Conservation (phyloP, 2,329 filamentous ascomycete species). For the Teratosphaeria pseudoeucalypti region DNA sequence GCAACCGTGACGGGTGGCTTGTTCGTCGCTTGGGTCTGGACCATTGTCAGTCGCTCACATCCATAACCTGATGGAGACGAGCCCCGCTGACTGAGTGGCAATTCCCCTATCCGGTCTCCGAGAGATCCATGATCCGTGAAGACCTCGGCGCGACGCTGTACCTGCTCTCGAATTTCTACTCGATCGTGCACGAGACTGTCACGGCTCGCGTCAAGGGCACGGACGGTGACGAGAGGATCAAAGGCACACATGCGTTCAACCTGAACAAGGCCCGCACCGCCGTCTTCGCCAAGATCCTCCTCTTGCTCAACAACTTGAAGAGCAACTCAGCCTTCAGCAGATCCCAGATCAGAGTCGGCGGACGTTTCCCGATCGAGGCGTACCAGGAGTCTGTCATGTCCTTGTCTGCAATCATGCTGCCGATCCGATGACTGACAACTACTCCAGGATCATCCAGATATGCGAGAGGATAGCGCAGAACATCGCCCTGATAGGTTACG, state of each 20-base stretch:
- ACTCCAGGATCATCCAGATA: slow-evolving; percentile 44
- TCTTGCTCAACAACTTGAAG: slow-evolving; percentile 51
- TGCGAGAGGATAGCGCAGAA: slow-evolving; percentile 55
- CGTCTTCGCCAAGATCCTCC: slow-evolving; percentile 58
- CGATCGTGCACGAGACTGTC: slow-evolving; percentile 58
- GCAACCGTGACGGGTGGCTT: slow-evolving; percentile 57
- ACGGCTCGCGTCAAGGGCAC: slow-evolving; percentile 48
- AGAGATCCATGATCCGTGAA: slow-evolving; percentile 57
- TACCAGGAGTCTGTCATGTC: slow-evolving; percentile 39
- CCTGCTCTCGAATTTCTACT: slow-evolving; percentile 64
- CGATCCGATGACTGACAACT: not conserved
- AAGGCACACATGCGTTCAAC: slow-evolving; percentile 42
- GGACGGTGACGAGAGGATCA: slow-evolving; percentile 41
- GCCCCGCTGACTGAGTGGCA: not conserved
- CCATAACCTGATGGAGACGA: not conserved
- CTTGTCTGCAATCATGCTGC: not conserved
- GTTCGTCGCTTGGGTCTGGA: slow-evolving; percentile 33
- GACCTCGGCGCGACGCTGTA: slow-evolving; percentile 61
- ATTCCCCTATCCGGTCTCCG: slow-evolving; percentile 62
- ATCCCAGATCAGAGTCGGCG: slow-evolving; percentile 62
- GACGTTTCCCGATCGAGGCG: slow-evolving; percentile 54
- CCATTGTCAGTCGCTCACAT: slow-evolving; percentile 1
- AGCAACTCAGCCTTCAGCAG: slow-evolving; percentile 55
- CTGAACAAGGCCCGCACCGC: slow-evolving; percentile 48
- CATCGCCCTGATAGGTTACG: slow-evolving; percentile 54